phyloP scores from a whole-genome alignment of 371 early-diverging fungal species.

The Haplosporangium sp. region DNA sequence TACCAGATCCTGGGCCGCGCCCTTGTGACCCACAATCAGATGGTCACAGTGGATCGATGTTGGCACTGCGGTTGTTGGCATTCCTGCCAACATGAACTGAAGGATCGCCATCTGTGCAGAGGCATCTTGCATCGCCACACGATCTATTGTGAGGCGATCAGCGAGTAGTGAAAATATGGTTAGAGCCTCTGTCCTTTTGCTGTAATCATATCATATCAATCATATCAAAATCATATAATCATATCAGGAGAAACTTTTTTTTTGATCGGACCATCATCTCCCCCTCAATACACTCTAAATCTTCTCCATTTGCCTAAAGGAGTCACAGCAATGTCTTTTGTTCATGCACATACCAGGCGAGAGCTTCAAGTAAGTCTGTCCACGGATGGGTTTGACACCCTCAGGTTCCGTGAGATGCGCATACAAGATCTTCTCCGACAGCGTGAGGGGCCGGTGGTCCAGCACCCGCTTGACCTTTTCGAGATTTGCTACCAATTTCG shows the following conservation, averaged over 20 bases:
- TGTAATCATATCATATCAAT: background rate
- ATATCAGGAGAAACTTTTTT: too few relatives aligned
- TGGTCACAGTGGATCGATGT: slow-evolving; percentile 95
- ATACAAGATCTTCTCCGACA: slow-evolving; percentile 95
- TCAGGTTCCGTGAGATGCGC: slow-evolving; percentile 89
- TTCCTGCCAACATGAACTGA: slow-evolving; percentile 93
- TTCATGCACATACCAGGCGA: slow-evolving; percentile 66
- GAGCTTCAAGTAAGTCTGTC: slow-evolving; percentile 77
- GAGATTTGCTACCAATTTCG: slow-evolving; percentile 65
- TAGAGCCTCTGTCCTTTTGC: too few relatives aligned
- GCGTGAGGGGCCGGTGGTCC: slow-evolving; percentile 77
- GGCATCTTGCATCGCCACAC: slow-evolving; percentile 87
- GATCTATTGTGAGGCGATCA: slow-evolving; percentile 58
- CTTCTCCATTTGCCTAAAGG: background rate
- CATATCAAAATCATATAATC: background rate
- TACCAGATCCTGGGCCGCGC: slow-evolving; percentile 80
- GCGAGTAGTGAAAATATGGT: too few relatives aligned
- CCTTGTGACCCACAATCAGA: slow-evolving; percentile 85
- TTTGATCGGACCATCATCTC: slow-evolving; percentile 7
- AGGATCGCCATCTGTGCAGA: slow-evolving; percentile 92
- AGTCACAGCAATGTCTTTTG: background rate
- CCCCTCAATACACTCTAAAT: background rate
- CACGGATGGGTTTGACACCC: slow-evolving; percentile 72
- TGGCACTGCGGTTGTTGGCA: slow-evolving; percentile 88
- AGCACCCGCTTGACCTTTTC: slow-evolving; percentile 65